These are phyloP conservation scores for Nicotiana benthamiana DNA, from an alignment of 257 asterid species.

Conservation along the genomic window DNA sequence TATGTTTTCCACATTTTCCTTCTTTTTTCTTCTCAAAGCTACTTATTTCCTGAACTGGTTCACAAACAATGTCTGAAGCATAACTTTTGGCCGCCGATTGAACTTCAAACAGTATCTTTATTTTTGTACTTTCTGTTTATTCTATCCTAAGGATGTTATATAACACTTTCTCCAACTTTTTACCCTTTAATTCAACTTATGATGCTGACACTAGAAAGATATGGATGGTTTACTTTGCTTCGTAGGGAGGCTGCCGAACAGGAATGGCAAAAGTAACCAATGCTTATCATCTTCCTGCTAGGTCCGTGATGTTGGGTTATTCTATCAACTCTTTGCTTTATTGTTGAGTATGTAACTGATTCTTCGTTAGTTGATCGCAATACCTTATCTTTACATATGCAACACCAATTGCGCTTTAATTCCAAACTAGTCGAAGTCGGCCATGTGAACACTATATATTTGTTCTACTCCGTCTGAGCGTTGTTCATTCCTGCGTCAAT, in stretches of 20 bases:
- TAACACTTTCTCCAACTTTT: background rate
- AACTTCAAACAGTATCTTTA: background rate
- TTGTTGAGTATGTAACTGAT: background rate
- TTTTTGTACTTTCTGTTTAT: background rate
- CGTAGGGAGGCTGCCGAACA: conserved; percentile 97
- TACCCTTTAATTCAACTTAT: background rate
- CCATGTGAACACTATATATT: background rate
- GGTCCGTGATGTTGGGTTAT: conserved; percentile 34
- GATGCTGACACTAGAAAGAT: background rate
- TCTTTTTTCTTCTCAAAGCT: too few relatives aligned
- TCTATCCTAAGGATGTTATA: background rate
- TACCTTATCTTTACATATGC: background rate
- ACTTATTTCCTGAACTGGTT: background rate
- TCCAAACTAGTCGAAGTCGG: background rate
- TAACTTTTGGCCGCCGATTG: background rate
- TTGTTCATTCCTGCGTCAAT: background rate
- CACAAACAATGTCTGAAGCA: background rate
- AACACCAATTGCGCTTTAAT: background rate
- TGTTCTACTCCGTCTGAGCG: background rate
- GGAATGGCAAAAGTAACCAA: conserved; percentile 91
- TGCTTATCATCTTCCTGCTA: conserved; percentile 87
- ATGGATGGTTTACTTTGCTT: background rate
- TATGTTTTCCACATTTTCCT: background rate
- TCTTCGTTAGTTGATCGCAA: background rate
- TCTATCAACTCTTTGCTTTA: background rate